Evolutionary conservation across 2,329 filamentous ascomycete species (phyloP), one percentile per base, ranked within the genome.

Genomic region (Pseudopithomyces maydicus): DNA sequence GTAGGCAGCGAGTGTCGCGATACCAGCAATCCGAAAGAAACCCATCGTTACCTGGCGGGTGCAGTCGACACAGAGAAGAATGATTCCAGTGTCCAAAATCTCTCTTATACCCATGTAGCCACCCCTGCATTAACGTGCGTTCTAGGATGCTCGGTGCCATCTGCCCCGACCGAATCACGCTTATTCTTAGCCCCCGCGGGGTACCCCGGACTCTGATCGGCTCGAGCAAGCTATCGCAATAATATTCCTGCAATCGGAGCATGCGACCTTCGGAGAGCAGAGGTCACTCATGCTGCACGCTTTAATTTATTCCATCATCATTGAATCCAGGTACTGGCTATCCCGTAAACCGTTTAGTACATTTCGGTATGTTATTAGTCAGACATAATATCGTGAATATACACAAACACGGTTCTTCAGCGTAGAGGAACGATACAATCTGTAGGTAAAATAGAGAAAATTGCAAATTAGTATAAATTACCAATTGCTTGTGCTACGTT

Each of bases 1-100:
- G 32, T 32, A 53, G 1, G 55, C 58, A 32, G 58, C 57, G 10
- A 71, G 47, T 11, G 59, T 57, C 51, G 57, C 63, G 29, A 69
- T 49, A 52, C 59, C 49, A 12, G 65, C 55, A 42, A 66, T 52
- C 39, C 60, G 63, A 29, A 64, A 33, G n/a, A 52, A 29, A 29
- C 62, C 58, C 66, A 69, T 69, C 29, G 38, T 32, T 15, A 51
- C 33, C 8, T 14, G 6, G 22, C 11, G 20, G 23, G 12, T 11
- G 17, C 17, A 12, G 12, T 20, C 26, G 14, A 29, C 12, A 22
- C 20, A 29, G 19, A 10, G 23, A 23, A 17, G 32, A 15, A 29
- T 14, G 15, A 17, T 15, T 19, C n/a, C 17, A 32, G 26, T 23
- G 43, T 15, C 22, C 14, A 22, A 36, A 23, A 35, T 5, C 8